These are phyloP conservation scores for Lomentospora prolificans DNA, from an alignment of 2,329 filamentous ascomycete genomes.

Conservation along the genomic window DNA sequence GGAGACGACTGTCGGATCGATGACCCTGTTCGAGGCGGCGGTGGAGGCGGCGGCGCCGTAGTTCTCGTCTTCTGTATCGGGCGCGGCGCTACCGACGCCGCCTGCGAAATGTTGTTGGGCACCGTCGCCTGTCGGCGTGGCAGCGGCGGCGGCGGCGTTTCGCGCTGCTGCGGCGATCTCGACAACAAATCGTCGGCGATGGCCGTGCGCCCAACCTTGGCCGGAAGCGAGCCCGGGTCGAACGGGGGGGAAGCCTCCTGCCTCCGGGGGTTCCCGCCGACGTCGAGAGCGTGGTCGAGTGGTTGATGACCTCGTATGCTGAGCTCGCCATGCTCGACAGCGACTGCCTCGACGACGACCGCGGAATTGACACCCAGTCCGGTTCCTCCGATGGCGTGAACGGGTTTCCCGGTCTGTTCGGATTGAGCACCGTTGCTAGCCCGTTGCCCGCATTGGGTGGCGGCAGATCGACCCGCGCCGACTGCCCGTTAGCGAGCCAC, in stretches of 20 bases:
- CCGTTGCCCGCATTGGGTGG: slow-evolving; percentile 46
- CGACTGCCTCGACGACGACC: slow-evolving; percentile 42
- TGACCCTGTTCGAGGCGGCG: slow-evolving; percentile 15
- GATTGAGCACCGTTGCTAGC: slow-evolving; percentile 57
- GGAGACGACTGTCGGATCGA: background rate
- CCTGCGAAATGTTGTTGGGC: slow-evolving; percentile 12
- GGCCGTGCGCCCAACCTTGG: slow-evolving; percentile 33
- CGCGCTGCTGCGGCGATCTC: slow-evolving; percentile 18
- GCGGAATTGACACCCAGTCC: slow-evolving; percentile 69
- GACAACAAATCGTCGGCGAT: slow-evolving; percentile 26
- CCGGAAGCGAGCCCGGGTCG: slow-evolving; percentile 32
- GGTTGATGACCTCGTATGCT: slow-evolving; percentile 47
- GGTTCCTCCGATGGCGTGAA: slow-evolving; percentile 65
- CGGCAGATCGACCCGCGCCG: slow-evolving; percentile 62
- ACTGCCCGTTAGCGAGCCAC: slow-evolving; percentile 62
- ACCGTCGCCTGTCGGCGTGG: slow-evolving; percentile 27
- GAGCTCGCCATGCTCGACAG: slow-evolving; percentile 49
- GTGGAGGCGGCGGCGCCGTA: slow-evolving; percentile 11
- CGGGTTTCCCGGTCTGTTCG: slow-evolving; percentile 68
- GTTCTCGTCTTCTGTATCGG: slow-evolving; percentile 3
- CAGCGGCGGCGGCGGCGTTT: slow-evolving; percentile 34
- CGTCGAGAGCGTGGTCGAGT: slow-evolving; percentile 25
- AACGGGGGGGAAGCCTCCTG: slow-evolving; percentile 43
- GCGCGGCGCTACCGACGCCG: slow-evolving; percentile 11
- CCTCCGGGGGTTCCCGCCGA: slow-evolving; percentile 34